phyloP scores from a whole-genome alignment of 129 eudicot genomes.

The Heracleum sosnowskyi region DNA sequence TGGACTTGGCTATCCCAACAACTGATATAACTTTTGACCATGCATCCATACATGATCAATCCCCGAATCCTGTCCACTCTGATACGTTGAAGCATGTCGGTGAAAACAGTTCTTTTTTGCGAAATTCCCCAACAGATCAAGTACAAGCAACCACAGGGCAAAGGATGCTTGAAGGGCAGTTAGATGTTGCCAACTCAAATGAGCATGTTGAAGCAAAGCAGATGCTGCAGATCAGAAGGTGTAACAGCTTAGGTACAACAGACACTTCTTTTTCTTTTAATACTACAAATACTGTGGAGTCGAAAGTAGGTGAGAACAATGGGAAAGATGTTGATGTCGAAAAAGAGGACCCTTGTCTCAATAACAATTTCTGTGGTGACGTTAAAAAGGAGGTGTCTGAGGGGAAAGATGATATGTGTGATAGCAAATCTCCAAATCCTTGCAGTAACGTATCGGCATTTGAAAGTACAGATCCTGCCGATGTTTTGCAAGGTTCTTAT shows the following conservation, averaged over 20 bases:
- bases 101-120: conserved; percentile 5
- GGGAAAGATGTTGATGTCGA: conserved; percentile 7
- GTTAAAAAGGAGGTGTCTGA: conserved; percentile 6
- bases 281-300: conserved; percentile 19
- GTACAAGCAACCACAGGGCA: conserved; percentile 10
- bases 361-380: conserved; percentile 7
- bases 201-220: conserved; percentile 23
- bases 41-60: too few species aligned
- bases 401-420: conserved; percentile 25
- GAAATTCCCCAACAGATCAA: conserved; percentile 4
- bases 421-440: conserved; percentile 16
- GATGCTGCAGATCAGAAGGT: conserved; percentile 19
- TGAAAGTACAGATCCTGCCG: not conserved
- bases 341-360: conserved; percentile 11
- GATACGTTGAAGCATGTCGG: conserved; percentile 2
- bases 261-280: conserved; percentile 23
- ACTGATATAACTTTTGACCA: conserved; percentile 17
- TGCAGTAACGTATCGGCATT: conserved; percentile 13
- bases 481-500: conserved; percentile 9
- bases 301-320: conserved; percentile 16
- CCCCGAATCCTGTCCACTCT: conserved; percentile 10
- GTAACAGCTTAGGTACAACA: conserved; percentile 16
- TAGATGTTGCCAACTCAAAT: not conserved
- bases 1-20: conserved; percentile 5
- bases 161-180: not conserved